Evolutionary conservation across 2,329 filamentous ascomycete species (phyloP).

Genomic region (Neocatenulostroma microsporum): DNA sequence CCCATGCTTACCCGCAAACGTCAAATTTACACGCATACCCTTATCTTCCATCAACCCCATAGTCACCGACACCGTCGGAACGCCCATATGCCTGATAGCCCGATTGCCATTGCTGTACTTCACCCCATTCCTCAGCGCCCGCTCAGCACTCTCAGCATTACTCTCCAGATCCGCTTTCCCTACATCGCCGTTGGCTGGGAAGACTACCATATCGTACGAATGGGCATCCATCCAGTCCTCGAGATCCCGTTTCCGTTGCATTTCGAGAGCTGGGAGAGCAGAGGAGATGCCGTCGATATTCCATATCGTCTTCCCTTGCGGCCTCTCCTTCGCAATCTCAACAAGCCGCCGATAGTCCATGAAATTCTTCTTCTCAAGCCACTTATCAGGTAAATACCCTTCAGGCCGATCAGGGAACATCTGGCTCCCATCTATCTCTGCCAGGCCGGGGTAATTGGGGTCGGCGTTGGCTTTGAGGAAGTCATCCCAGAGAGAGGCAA

Average conservation of each 20-base stretch:
- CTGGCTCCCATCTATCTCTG: constrained; percentile 33
- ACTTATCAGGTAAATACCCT: constrained; percentile 32
- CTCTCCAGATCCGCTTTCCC: constrained; percentile 43
- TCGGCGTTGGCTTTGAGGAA: constrained; percentile 42
- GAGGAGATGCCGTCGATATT: constrained; percentile 36
- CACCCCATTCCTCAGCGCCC: constrained; percentile 45
- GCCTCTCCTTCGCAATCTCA: constrained; percentile 20
- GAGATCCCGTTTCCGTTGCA: constrained; percentile 41
- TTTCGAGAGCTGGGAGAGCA: constrained; percentile 42
- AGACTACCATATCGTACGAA: constrained; percentile 41
- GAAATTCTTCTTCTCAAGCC: constrained; percentile 34
- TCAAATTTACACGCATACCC: constrained; percentile 47
- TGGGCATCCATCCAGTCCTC: constrained; percentile 45
- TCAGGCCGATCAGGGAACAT: constrained; percentile 31
- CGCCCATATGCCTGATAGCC: constrained; percentile 46
- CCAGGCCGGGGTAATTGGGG: constrained; percentile 31
- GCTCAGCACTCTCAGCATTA: constrained; percentile 24
- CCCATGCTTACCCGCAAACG: constrained; percentile 45
- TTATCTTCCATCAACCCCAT: constrained; percentile 45
- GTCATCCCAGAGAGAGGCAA: constrained; percentile 47
- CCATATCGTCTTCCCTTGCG: constrained; percentile 31
- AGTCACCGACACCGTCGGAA: constrained; percentile 47
- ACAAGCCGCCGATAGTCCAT: constrained; percentile 33
- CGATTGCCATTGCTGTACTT: constrained; percentile 49
- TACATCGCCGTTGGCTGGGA: constrained; percentile 46